Percentiles rank a stretch among this genome's conserved stretches.
Evolutionary conservation across 352 stramenopile genomes (phyloP).

Genomic region (Phytophthora agathidicida): DNA sequence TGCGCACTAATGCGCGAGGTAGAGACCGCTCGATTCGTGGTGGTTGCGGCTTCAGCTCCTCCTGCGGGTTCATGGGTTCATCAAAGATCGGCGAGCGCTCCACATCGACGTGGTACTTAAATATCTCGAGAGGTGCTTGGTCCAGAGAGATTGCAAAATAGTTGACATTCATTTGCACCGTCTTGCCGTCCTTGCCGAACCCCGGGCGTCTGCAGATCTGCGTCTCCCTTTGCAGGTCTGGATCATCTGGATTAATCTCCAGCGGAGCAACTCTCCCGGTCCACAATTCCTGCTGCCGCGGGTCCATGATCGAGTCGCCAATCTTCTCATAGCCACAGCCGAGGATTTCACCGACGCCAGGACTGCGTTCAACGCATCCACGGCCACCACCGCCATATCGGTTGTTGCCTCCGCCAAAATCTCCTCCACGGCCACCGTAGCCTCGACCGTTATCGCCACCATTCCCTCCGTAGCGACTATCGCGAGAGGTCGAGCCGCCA

Average conservation of each 20-base stretch:
- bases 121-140: slow-evolving; percentile 43
- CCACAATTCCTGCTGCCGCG: slow-evolving; percentile 48
- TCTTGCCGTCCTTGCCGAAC: slow-evolving; percentile 31
- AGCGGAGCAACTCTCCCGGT: slow-evolving; percentile 28
- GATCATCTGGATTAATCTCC: slow-evolving; percentile 30
- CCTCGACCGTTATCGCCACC: neutral
- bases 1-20: slow-evolving; percentile 45
- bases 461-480: neutral
- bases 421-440: neutral
- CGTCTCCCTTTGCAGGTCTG: slow-evolving; percentile 31
- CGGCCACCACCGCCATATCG: neutral
- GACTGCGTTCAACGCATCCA: neutral
- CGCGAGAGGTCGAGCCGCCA: no score
- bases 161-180: slow-evolving; percentile 49
- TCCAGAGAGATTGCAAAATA: slow-evolving; percentile 64
- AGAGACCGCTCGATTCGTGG: slow-evolving; percentile 46
- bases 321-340: slow-evolving; percentile 58
- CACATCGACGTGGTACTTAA: slow-evolving; percentile 73
- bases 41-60: slow-evolving; percentile 26
- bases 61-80: slow-evolving; percentile 28
- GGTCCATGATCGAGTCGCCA: slow-evolving; percentile 50
- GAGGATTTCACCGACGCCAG: slow-evolving; percentile 9
- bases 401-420: neutral
- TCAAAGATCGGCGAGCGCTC: slow-evolving; percentile 30
- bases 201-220: slow-evolving; percentile 47